These are phyloP conservation scores for Perkinsus olseni DNA, from an alignment of 169 alveolate species.

Conservation along the genomic window DNA sequence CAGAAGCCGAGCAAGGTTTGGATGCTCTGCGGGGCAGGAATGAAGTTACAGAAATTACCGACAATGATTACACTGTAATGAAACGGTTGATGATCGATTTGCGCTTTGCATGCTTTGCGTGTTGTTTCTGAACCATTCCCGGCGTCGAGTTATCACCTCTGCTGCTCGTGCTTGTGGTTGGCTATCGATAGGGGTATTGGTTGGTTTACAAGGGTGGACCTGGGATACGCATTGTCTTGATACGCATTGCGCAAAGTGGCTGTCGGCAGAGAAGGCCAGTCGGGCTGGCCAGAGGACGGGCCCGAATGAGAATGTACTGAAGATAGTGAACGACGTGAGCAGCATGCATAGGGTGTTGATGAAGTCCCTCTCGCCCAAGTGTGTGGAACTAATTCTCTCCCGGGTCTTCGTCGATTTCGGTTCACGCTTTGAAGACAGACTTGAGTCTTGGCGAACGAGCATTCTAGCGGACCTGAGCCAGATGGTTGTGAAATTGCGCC, in stretches of 20 bases:
- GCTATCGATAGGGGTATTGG: no score
- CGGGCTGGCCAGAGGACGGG: neutral
- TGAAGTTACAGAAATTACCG: neutral
- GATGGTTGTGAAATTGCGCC: neutral
- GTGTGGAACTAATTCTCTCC: neutral
- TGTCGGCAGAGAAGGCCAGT: no score
- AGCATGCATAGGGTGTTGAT: neutral
- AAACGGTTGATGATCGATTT: neutral
- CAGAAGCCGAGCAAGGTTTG: neutral
- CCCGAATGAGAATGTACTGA: neutral
- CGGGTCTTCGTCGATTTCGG: neutral
- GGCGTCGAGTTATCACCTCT: neutral
- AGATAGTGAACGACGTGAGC: neutral
- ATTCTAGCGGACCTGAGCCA: neutral
- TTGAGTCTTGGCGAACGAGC: neutral
- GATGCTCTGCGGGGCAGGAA: neutral
- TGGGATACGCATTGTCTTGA: no score
- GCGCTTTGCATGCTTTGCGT: neutral
- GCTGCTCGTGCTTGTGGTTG: no score
- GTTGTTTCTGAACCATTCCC: neutral
- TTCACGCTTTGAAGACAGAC: neutral
- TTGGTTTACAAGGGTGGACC: no score
- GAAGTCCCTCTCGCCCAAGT: neutral
- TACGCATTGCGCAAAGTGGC: neutral
- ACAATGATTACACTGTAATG: neutral